Evolutionary conservation across 768 basidiomycete genomes (phyloP).

Genomic region (Lentinula detonsa): DNA sequence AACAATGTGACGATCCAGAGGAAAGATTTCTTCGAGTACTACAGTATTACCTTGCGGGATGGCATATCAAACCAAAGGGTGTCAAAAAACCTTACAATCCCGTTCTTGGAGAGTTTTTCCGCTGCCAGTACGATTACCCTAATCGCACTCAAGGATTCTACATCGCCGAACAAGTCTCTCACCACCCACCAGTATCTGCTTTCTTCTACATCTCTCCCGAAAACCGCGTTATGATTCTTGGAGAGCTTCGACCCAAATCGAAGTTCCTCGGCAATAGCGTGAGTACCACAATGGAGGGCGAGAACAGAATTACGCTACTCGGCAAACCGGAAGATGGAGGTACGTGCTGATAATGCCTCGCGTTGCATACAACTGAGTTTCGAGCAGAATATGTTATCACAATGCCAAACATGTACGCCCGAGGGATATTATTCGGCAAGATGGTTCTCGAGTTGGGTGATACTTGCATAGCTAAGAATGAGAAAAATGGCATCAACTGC

Average conservation of each 20-base stretch:
- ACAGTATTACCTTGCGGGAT: slow-evolving; percentile 95
- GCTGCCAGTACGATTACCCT: slow-evolving; percentile 89
- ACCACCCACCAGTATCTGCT: slow-evolving; percentile 92
- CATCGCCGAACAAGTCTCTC: slow-evolving; percentile 96
- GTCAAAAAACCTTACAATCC: slow-evolving; percentile 99
- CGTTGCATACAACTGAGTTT: neutral
- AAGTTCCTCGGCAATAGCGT: slow-evolving; percentile 97
- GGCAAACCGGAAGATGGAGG: slow-evolving; percentile 84
- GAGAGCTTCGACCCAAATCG: slow-evolving; percentile 92
- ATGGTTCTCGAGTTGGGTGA: slow-evolving; percentile 98
- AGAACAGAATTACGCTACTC: slow-evolving; percentile 81
- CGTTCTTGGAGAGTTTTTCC: slow-evolving; percentile 95
- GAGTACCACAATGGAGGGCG: slow-evolving; percentile 93
- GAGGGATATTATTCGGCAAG: slow-evolving; percentile 83
- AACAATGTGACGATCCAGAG: slow-evolving; percentile 73
- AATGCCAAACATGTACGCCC: slow-evolving; percentile 98
- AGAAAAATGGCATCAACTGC: slow-evolving; percentile 63
- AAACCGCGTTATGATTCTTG: slow-evolving; percentile 81
- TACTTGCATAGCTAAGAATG: slow-evolving; percentile 78
- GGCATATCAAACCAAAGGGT: slow-evolving; percentile 99
- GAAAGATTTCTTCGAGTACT: slow-evolving; percentile 89
- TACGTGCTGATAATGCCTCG: slow-evolving; percentile 29
- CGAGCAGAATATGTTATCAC: slow-evolving; percentile 73
- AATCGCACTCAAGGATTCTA: slow-evolving; percentile 88
- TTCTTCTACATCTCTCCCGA: slow-evolving; percentile 93